These are phyloP conservation scores for Sugiyamaella lignohabitans DNA, from an alignment of 805 yeast species.

Conservation along the genomic window DNA sequence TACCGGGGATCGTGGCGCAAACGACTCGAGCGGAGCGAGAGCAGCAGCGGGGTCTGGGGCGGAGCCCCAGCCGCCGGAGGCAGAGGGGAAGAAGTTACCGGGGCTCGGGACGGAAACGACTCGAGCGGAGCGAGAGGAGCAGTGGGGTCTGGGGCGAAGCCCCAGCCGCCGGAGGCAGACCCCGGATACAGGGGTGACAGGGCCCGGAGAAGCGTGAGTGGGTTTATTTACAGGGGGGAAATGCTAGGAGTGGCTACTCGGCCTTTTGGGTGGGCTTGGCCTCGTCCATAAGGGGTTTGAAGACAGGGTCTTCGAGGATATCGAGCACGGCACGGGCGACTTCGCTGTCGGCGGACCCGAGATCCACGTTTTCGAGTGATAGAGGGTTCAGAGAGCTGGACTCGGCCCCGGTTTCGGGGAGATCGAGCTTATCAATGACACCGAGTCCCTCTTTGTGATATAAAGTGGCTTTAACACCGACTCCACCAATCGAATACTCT, in stretches of 20 bases:
- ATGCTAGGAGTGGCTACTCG: too few relatives aligned
- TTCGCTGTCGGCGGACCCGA: conserved; percentile 36
- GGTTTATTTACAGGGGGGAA: background rate
- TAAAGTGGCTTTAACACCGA: conserved; percentile 72
- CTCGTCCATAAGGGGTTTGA: conserved; percentile 38
- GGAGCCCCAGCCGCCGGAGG: background rate
- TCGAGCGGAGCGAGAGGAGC: too few relatives aligned
- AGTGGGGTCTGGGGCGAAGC: too few relatives aligned
- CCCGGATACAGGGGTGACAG: too few relatives aligned
- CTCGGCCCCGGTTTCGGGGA: conserved; percentile 10
- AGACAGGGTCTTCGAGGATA: conserved; percentile 63
- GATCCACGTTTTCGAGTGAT: conserved; percentile 23
- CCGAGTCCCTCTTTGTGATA: conserved; percentile 48
- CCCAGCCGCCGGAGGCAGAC: too few relatives aligned
- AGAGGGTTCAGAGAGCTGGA: conserved; percentile 15
- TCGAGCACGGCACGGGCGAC: conserved; percentile 64
- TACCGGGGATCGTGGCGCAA: too few relatives aligned
- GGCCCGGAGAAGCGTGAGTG: too few relatives aligned
- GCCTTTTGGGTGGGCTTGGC: conserved; percentile 1
- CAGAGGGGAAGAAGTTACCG: background rate
- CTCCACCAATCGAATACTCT: conserved; percentile 73
- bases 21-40: background rate
- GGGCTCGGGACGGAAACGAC: too few relatives aligned
- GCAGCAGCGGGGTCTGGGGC: background rate
- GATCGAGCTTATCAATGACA: conserved; percentile 31